Percentiles rank a stretch among this genome's conserved stretches.
phyloP scores from a whole-genome alignment of 169 alveolate genomes.

The Eimeria zaria region DNA sequence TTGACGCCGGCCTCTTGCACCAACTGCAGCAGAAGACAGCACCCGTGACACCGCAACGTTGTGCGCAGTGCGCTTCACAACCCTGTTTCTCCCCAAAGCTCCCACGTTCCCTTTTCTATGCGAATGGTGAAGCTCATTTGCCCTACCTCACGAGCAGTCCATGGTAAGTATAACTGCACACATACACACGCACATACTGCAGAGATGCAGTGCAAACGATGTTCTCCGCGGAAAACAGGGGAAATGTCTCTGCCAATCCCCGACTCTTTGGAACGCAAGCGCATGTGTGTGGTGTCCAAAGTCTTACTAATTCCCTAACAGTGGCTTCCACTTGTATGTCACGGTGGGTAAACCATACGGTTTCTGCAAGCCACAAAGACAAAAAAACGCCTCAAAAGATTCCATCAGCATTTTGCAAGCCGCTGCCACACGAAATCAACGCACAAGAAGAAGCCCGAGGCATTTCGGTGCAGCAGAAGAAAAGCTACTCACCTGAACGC shows the following conservation, averaged over 20 bases:
- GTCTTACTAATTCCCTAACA: conserved; percentile 12
- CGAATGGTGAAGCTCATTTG: neutral
- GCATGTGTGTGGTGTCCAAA: neutral
- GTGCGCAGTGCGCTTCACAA: neutral
- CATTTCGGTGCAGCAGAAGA: neutral
- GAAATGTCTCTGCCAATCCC: neutral
- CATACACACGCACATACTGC: neutral
- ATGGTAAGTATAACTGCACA: neutral
- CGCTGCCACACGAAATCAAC: neutral
- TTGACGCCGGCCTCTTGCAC: neutral
- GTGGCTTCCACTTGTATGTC: neutral
- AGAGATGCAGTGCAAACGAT: neutral
- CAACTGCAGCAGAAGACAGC: conserved; percentile 4
- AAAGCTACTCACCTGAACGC: neutral
- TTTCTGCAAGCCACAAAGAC: neutral
- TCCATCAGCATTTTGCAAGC: neutral
- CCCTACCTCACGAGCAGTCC: neutral
- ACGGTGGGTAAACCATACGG: neutral
- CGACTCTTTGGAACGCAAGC: neutral
- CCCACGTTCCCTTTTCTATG: neutral
- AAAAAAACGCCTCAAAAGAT: neutral
- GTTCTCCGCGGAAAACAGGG: neutral
- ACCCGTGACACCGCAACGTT: neutral
- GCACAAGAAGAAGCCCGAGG: neutral
- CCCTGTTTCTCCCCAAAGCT: neutral